Conservation (phyloP, 1,139 yeast species). For the Torulaspora globosa region DNA sequence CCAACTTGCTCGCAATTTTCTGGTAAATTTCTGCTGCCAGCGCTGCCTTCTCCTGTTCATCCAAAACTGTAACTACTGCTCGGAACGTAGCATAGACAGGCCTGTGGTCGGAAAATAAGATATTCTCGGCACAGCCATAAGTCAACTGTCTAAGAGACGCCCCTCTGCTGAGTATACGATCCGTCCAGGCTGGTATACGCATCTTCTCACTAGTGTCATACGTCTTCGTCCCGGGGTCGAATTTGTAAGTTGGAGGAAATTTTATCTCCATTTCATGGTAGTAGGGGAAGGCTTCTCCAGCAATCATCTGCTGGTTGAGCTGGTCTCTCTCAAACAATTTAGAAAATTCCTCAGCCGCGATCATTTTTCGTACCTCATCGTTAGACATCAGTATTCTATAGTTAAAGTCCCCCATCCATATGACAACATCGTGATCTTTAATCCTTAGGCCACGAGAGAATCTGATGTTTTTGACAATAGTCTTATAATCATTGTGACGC, state of each 20-base stretch:
- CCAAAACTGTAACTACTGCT: constrained; percentile 64
- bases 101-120: constrained; percentile 84
- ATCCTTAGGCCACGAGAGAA: constrained; percentile 69
- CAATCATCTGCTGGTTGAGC: constrained; percentile 70
- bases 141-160: constrained; percentile 58
- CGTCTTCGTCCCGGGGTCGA: constrained; percentile 76
- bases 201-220: constrained; percentile 91
- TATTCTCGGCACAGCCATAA: constrained; percentile 58
- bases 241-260: constrained; percentile 90
- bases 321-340: constrained; percentile 73
- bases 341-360: constrained; percentile 45
- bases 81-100: constrained; percentile 82
- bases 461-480: constrained; percentile 70
- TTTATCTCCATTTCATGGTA: constrained; percentile 75
- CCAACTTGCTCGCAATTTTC: constrained; percentile 27
- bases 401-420: constrained; percentile 97
- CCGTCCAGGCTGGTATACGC: constrained; percentile 97
- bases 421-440: constrained; percentile 75
- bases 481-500: constrained; percentile 80
- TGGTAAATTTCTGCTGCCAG: constrained; percentile 59
- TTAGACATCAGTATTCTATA: constrained; percentile 74
- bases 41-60: constrained; percentile 56
- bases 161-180: constrained; percentile 60
- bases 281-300: constrained; percentile 82
- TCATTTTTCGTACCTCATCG: constrained; percentile 63